These are phyloP conservation scores for Leptographium flavum DNA, from an alignment of 2,329 filamentous ascomycete species.

Conservation along the genomic window DNA sequence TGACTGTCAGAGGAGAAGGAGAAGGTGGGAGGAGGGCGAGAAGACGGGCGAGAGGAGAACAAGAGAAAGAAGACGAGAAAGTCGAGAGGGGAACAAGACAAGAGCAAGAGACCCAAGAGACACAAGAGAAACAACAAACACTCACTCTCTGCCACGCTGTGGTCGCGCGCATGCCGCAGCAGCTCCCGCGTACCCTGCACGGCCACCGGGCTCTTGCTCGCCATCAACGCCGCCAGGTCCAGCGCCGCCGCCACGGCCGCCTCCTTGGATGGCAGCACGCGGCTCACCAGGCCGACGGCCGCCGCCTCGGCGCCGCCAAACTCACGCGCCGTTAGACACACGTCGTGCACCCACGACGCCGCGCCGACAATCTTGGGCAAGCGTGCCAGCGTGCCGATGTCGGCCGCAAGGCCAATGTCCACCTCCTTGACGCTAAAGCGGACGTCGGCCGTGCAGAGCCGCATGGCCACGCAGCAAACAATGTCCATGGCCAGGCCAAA, in stretches of 20 bases:
- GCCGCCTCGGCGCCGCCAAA: constrained; percentile 58
- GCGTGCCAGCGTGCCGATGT: constrained; percentile 61
- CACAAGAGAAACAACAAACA: constrained; percentile 11
- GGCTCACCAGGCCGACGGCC: constrained; percentile 54
- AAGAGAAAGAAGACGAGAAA: no score
- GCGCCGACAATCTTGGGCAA: constrained; percentile 61
- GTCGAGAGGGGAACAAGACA: no score
- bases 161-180: constrained; percentile 68
- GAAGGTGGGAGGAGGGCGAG: no score
- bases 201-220: constrained; percentile 74
- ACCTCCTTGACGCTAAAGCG: constrained; percentile 66
- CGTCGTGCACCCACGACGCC: constrained; percentile 66
- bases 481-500: constrained; percentile 70
- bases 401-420: constrained; percentile 67
- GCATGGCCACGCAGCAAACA: constrained; percentile 54
- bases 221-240: constrained; percentile 49
- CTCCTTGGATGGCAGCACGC: constrained; percentile 48
- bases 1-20: constrained; percentile 16
- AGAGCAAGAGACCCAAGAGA: neutral
- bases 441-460: constrained; percentile 45
- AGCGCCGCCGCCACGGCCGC: constrained; percentile 48
- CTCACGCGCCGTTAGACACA: constrained; percentile 54
- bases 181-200: constrained; percentile 81
- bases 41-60: no score
- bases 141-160: constrained; percentile 60